Conservation (phyloP, 2,329 filamentous ascomycete genomes). For the Metarhizium anisopliae region DNA sequence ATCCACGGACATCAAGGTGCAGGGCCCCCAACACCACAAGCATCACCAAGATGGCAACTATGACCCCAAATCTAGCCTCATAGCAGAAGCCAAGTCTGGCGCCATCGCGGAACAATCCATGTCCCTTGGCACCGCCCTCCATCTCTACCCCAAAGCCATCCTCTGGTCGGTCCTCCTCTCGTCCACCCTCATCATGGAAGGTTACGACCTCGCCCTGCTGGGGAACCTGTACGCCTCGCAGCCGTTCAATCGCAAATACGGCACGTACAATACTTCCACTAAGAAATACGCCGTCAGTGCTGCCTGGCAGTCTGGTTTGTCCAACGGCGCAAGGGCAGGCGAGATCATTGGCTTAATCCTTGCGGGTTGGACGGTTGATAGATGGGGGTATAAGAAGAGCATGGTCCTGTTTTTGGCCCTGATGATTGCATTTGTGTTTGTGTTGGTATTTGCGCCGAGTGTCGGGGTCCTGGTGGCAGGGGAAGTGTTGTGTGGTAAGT, state of each 20-base stretch:
- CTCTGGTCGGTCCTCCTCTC: constrained; percentile 38
- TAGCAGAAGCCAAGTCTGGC: constrained; percentile 30
- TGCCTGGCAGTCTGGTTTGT: constrained; percentile 48
- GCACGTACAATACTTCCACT: constrained; percentile 21
- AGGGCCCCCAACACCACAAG: background rate
- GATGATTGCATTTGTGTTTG: constrained; percentile 42
- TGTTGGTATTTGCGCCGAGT: constrained; percentile 42
- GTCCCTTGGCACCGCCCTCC: constrained; percentile 29
- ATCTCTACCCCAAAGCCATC: constrained; percentile 37
- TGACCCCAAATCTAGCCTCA: constrained; percentile 19
- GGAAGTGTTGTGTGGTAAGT: constrained; percentile 32
- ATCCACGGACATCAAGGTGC: background rate
- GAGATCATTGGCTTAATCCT: constrained; percentile 46
- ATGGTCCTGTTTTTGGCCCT: constrained; percentile 36
- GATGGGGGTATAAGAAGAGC: constrained; percentile 40
- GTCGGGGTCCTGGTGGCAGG: constrained; percentile 37
- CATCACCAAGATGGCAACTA: constrained; percentile 1
- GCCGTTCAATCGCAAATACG: constrained; percentile 36
- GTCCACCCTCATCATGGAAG: constrained; percentile 40
- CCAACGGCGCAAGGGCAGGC: constrained; percentile 43
- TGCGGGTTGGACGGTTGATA: constrained; percentile 43
- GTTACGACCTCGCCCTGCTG: constrained; percentile 41
- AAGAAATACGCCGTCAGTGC: constrained; percentile 39
- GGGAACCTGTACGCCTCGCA: constrained; percentile 39
- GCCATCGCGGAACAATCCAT: constrained; percentile 31